Percentiles rank a stretch among this genome's conserved stretches.
These are phyloP conservation scores for Phytophthora multivora DNA, from an alignment of 352 stramenopile species.

Conservation along the genomic window DNA sequence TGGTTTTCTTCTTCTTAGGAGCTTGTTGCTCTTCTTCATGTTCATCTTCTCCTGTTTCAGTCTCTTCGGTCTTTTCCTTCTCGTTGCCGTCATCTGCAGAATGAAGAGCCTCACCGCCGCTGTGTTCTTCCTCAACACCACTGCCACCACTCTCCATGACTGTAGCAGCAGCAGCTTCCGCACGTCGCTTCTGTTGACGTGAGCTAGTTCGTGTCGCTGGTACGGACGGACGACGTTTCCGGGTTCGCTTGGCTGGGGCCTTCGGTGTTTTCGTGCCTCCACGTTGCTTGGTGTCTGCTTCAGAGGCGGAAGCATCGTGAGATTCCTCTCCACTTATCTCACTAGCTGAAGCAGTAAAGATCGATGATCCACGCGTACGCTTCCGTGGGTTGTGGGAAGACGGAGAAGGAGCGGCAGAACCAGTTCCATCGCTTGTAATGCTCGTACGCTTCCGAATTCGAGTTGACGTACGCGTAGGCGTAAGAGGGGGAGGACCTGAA, in stretches of 20 bases:
- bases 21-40: constrained; percentile 19
- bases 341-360: constrained; percentile 39
- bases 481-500: constrained; percentile 21
- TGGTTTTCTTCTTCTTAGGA: constrained; percentile 39
- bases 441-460: constrained; percentile 59
- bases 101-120: constrained; percentile 26
- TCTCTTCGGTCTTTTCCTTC: constrained; percentile 23
- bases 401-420: constrained; percentile 25
- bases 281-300: constrained; percentile 45
- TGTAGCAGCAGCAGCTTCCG: constrained; percentile 42
- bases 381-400: constrained; percentile 40
- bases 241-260: constrained; percentile 40
- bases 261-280: constrained; percentile 22
- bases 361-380: constrained; percentile 32
- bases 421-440: constrained; percentile 46
- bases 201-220: constrained; percentile 70
- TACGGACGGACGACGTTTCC: constrained; percentile 49
- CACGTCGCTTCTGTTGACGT: constrained; percentile 63
- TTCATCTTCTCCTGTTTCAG: constrained; percentile 29
- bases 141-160: constrained; percentile 31
- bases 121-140: constrained; percentile 43
- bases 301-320: constrained; percentile 60
- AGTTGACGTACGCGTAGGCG: constrained; percentile 53
- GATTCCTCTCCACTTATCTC: constrained; percentile 67
- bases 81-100: constrained; percentile 24